Conservation (phyloP, 441 rosid genomes). For the Gossypium davidsonii region DNA sequence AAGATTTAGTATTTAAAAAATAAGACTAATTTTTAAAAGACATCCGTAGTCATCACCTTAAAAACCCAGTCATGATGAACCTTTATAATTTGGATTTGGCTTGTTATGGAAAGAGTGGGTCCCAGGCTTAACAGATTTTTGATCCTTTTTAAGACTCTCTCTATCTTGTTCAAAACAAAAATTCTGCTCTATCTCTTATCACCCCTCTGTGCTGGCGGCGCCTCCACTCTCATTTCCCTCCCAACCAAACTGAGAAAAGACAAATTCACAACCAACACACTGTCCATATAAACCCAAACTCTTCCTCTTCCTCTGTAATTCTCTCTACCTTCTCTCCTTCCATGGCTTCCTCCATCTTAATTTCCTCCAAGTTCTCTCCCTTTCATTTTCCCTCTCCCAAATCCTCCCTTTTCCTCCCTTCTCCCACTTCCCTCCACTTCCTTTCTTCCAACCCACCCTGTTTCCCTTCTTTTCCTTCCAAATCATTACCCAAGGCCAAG, state of each 20-base stretch:
- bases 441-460: background rate
- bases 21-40: too few species aligned
- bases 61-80: too few species aligned
- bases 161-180: too few species aligned
- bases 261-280: background rate
- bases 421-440: background rate
- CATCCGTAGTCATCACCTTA: too few species aligned
- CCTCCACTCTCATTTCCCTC: background rate
- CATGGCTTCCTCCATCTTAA: slow-evolving; percentile 13
- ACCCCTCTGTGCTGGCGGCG: background rate
- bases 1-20: too few species aligned
- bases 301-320: background rate
- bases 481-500: slow-evolving; percentile 11
- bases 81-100: too few species aligned
- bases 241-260: background rate
- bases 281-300: background rate
- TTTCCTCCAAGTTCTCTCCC: background rate
- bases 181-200: background rate
- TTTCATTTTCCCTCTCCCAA: background rate
- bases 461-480: slow-evolving; percentile 12
- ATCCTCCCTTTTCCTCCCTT: background rate
- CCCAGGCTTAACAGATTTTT: too few species aligned
- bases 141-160: too few species aligned
- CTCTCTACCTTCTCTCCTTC: background rate
- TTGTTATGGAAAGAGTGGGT: too few species aligned